phyloP scores from a whole-genome alignment of 2,329 filamentous ascomycete genomes.

The Aspergillus tamarii region DNA sequence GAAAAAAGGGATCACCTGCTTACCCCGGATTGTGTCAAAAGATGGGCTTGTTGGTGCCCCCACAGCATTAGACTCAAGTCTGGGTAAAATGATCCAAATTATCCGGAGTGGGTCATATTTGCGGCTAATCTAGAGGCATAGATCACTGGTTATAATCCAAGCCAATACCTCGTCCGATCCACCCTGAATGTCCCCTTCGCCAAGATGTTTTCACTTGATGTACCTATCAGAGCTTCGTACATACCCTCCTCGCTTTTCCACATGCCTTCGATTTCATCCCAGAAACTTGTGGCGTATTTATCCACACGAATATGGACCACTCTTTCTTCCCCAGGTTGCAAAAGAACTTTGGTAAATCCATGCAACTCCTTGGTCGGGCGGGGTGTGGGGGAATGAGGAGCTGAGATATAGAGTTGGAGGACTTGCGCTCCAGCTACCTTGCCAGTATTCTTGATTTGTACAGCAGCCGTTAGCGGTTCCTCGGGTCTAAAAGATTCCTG shows the following conservation, averaged over 20 bases:
- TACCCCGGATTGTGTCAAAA: background rate
- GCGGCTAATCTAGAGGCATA: background rate
- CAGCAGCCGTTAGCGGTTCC: conserved; percentile 49
- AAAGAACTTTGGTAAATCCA: conserved; percentile 48
- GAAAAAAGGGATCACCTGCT: background rate
- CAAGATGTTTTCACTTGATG: conserved; percentile 28
- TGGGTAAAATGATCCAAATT: background rate
- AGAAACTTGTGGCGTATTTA: conserved; percentile 44
- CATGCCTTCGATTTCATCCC: conserved; percentile 44
- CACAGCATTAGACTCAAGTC: background rate
- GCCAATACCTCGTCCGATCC: conserved; percentile 27
- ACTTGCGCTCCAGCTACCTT: conserved; percentile 55
- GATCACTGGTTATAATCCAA: conserved; percentile 20
- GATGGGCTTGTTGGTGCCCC: background rate
- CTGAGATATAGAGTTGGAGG: conserved; percentile 51
- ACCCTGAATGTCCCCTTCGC: conserved; percentile 24
- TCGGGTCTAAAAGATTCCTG: conserved; percentile 39
- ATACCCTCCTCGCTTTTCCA: conserved; percentile 44
- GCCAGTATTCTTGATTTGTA: conserved; percentile 55
- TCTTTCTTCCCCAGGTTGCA: conserved; percentile 41
- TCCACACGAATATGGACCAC: conserved; percentile 36
- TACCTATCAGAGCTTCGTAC: conserved; percentile 45
- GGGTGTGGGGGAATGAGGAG: conserved; percentile 28
- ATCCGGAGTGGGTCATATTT: background rate
- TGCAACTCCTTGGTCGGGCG: conserved; percentile 50